A percentile compares a stretch with the other conserved stretches of the same genome.
phyloP scores from a whole-genome alignment of 352 stramenopile genomes.

The Phytophthora cactorum region DNA sequence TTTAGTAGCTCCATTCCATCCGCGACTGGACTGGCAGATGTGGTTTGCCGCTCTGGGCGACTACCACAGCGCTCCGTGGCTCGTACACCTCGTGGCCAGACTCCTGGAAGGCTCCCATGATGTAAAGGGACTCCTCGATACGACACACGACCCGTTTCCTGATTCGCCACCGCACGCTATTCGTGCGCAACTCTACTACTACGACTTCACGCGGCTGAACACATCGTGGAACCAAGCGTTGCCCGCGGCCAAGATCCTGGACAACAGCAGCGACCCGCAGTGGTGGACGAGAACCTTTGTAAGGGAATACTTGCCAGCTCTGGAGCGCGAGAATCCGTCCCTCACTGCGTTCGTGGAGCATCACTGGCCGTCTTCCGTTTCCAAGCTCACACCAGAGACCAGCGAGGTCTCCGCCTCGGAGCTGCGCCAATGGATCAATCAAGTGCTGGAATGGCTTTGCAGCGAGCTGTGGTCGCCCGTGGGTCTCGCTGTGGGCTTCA shows the following conservation, averaged over 20 bases:
- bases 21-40: constrained; percentile 93
- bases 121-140: constrained; percentile 78
- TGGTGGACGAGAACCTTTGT: constrained; percentile 56
- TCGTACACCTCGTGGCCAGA: constrained; percentile 88
- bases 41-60: constrained; percentile 90
- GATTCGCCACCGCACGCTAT: constrained; percentile 47
- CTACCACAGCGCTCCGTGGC: constrained; percentile 87
- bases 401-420: neutral
- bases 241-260: constrained; percentile 38
- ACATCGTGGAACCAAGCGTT: constrained; percentile 62
- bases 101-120: constrained; percentile 63
- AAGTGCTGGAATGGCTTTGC: constrained; percentile 20
- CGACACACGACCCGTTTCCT: constrained; percentile 56
- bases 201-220: constrained; percentile 86
- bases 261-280: constrained; percentile 30
- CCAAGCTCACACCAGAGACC: neutral
- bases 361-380: constrained; percentile 29
- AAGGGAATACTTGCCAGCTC: constrained; percentile 47
- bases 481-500: constrained; percentile 14
- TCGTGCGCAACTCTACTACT: constrained; percentile 80
- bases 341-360: constrained; percentile 51
- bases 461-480: constrained; percentile 24
- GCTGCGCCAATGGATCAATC: constrained; percentile 8
- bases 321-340: constrained; percentile 54
- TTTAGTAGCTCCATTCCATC: constrained; percentile 53